Conservation (phyloP, 2,329 filamentous ascomycete species). For the Venturia carpophila region DNA sequence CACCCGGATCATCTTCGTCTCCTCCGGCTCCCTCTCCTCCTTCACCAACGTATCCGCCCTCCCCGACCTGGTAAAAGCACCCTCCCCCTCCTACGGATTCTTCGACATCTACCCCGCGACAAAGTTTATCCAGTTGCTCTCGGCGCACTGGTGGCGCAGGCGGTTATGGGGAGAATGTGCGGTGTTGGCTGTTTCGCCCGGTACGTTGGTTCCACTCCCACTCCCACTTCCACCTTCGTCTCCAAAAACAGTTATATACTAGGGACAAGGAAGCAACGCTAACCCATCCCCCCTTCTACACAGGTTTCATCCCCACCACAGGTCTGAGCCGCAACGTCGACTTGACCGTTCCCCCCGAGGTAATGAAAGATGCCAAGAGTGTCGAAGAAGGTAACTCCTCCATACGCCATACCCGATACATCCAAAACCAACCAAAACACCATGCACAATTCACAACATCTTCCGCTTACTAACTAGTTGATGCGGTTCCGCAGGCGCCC, state of each 20-base stretch:
- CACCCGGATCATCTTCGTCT: conserved; percentile 6
- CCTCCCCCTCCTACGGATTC: background rate
- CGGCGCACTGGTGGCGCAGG: conserved; percentile 50
- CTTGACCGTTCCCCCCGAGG: background rate
- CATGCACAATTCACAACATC: no score
- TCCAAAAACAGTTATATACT: no score
- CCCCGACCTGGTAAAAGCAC: conserved; percentile 4
- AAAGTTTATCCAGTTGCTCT: conserved; percentile 46
- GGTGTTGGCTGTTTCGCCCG: conserved; percentile 48
- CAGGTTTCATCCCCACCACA: background rate
- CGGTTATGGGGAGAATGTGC: conserved; percentile 38
- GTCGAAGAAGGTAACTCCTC: background rate
- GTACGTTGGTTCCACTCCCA: conserved; percentile 22
- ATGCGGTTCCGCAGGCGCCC: background rate
- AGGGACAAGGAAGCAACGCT: no score
- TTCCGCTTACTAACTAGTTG: no score
- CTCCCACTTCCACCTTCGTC: no score
- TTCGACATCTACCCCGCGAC: conserved; percentile 39
- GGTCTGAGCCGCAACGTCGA: background rate
- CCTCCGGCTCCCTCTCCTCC: background rate
- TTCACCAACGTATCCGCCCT: background rate
- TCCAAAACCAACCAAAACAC: no score
- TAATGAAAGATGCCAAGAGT: conserved; percentile 13
- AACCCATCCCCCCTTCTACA: background rate
- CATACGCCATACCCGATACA: background rate